Base-by-base conservation (phyloP, 805 yeast species). In the Yamadazyma endophytica region DNA sequence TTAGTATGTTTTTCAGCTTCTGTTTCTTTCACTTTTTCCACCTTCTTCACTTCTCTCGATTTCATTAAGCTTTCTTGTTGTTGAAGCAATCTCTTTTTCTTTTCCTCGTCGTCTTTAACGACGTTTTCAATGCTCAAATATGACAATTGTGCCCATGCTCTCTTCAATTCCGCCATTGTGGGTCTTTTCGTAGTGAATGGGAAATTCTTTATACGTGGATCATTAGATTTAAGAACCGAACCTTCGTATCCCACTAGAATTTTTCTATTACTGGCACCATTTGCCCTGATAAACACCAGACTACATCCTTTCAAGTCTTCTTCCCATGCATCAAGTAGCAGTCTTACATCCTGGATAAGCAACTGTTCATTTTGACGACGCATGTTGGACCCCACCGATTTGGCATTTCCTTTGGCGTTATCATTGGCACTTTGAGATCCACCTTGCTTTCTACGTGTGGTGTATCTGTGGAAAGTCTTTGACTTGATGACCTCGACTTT, bases 401-500 rank as follows among this genome's bases (percentile, higher is more conserved):
- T 87, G 6, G 97, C 97, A 53, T 89, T 90, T 4, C 98, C 97
- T 43, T 82, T 76, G 1, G 95, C 83, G 49, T 82, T 86, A 57
- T 92, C 98, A 57, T 76, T 82, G 1, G 97, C 89, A 42, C 89
- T 76, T 54, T 92, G 98, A 0, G 97, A 75, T 1, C 98, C 98
- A 66, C 98, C 98, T 57, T 92, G 98, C 51, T 92, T 92, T 42
- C 96, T 73, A 64, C 98, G 78, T 1, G 97, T 88, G 2, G 98
- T 92, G 50, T 92, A 92, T 43, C 97, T 70, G 54, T 90, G 98
- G 56, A 85, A 86, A 0, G 97, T 83, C 49, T 88, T 90, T 36
- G 87, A 86, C 12, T 66, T 81, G 2, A 88, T 31, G 6, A 89
- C 55, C 29, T 68, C 73, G 13, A 81, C 94, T 12, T 75, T 71